Base-by-base conservation (phyloP, 164 flowering plant genomes). In the Vitis cinerea region DNA sequence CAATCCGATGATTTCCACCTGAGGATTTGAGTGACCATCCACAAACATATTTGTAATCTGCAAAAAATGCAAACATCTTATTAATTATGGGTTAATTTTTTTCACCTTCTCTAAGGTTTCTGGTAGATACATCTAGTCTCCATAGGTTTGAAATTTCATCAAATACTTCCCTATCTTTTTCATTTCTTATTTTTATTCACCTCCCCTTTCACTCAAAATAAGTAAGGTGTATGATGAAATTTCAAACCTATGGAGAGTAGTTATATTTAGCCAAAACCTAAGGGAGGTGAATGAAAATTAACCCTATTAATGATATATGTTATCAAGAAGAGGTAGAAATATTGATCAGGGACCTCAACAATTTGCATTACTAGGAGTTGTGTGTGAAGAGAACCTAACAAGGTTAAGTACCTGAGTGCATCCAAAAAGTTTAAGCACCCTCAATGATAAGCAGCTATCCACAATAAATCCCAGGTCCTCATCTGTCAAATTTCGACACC, bases 401-500 rank as follows among this genome's bases (percentile, higher is more conserved):
- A 23, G 27, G 27, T 23, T 23, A 27, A 48, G n/a, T 80, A 92
- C 99, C 99, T 94, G 97, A 69, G 89, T 79, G 75, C 97, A 92
- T 69, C 97, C 99, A 77, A 94, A 94, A 68, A 92, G 64, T 73
- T 87, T 92, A 23, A 94, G 88, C 61, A 83, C 49, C 71, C 76
- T 83, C 80, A 94, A 70, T 6, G 86, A 82, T 47, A 54, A 72
- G 76, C 97, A 94, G 73, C 78, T 87, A 79, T 94, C 97, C 59
- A 87, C 97, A 61, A 94, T 92, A 67, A 86, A 78, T 59, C 99
- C 97, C 63, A 90, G 37, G 1, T 91, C 92, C 59, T 83, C 87
- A 65, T 92, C 82, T 13, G 85, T 68, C 87, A 94, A 53, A 58
- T 84, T 77, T 49, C 93, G 88, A 72, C 97, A 92, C 82, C 82